A percentile compares a stretch with the other conserved stretches of the same genome.
These are phyloP conservation scores for Panicum miliaceum DNA, from an alignment of 176 grass and related monocot genomes.

Conservation along the genomic window DNA sequence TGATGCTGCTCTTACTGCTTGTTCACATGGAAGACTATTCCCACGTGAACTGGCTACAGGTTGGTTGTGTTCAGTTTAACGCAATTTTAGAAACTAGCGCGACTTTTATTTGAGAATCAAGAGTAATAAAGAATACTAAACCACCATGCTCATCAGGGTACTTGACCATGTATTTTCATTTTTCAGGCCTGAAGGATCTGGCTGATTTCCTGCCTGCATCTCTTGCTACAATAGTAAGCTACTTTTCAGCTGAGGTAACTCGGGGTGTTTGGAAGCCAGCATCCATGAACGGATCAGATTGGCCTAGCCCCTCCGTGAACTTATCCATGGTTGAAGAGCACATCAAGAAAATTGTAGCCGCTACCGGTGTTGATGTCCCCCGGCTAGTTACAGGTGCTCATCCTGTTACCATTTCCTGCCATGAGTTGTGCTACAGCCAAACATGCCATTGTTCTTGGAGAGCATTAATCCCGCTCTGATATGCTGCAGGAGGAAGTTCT, in stretches of 20 bases:
- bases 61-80: conserved; percentile 46
- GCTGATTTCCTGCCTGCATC: conserved; percentile 90
- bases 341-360: conserved; percentile 94
- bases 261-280: conserved; percentile 97
- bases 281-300: conserved; percentile 99
- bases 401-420: conserved; percentile 34
- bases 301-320: conserved; percentile 93
- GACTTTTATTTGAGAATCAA: conserved; percentile 34
- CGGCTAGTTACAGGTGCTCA: conserved; percentile 85
- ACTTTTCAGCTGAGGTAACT: conserved; percentile 97
- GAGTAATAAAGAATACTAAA: background rate
- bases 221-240: conserved; percentile 89
- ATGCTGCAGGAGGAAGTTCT: conserved; percentile 75
- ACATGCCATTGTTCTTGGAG: conserved; percentile 18
- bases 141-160: background rate
- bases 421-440: conserved; percentile 10
- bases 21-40: conserved; percentile 87
- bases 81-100: conserved; percentile 8
- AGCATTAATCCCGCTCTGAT: conserved; percentile 42
- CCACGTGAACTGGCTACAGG: conserved; percentile 95
- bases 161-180: conserved; percentile 32
- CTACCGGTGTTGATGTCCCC: conserved; percentile 91
- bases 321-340: conserved; percentile 89
- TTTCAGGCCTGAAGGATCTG: conserved; percentile 91
- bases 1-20: conserved; percentile 97